A percentile compares a stretch with the other conserved stretches of the same genome.
phyloP scores from a whole-genome alignment of 768 basidiomycete genomes.

The Lactarius sanguifluus region DNA sequence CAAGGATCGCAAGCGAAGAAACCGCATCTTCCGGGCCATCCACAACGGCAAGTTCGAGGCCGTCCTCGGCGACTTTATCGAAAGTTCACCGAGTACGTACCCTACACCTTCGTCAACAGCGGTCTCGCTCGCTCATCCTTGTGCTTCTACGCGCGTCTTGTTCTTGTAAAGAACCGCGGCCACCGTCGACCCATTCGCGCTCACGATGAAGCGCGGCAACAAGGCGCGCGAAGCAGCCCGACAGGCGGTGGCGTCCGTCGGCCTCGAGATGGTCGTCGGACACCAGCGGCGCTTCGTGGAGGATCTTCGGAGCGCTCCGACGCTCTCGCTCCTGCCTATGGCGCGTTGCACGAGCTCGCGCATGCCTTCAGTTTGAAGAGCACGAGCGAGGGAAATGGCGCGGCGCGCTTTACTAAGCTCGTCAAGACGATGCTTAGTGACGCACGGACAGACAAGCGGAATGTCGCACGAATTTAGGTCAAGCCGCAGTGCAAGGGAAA shows the following conservation, averaged over 20 bases:
- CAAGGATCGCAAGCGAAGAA: conserved; percentile 46
- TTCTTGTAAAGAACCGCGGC: conserved; percentile 42
- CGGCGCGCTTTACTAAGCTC: conserved; percentile 73
- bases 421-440: conserved; percentile 64
- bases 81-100: conserved; percentile 51
- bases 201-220: conserved; percentile 65
- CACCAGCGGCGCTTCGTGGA: conserved; percentile 61
- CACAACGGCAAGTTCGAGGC: conserved; percentile 50
- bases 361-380: conserved; percentile 77
- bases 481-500: conserved; percentile 7
- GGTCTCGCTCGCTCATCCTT: not conserved
- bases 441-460: conserved; percentile 54
- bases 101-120: not conserved
- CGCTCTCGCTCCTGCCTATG: conserved; percentile 77
- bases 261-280: conserved; percentile 50
- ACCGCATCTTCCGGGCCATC: conserved; percentile 56
- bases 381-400: conserved; percentile 67
- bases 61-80: conserved; percentile 31
- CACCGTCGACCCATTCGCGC: conserved; percentile 49
- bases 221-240: conserved; percentile 57
- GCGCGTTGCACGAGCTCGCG: conserved; percentile 83
- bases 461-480: conserved; percentile 49
- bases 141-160: not conserved
- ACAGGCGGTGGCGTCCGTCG: conserved; percentile 34
- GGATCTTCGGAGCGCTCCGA: conserved; percentile 39